Evolutionary conservation across 2,329 filamentous ascomycete species (phyloP).

Genomic region (Aspergillus jensenii): DNA sequence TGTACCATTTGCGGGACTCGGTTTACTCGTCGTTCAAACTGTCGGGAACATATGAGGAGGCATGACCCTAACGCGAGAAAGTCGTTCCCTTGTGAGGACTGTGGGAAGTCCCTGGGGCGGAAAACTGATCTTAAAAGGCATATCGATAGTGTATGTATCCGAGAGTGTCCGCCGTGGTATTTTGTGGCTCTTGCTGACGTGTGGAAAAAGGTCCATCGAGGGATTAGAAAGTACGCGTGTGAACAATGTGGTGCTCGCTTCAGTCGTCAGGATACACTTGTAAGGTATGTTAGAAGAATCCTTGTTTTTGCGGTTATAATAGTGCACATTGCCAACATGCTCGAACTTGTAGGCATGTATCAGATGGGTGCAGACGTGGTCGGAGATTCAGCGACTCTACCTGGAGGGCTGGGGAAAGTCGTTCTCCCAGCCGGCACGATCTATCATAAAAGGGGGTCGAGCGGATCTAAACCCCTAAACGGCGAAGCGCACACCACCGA

Average conservation of each 20-base stretch:
- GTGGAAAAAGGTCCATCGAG: conserved; percentile 65
- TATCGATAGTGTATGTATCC: conserved; percentile 50
- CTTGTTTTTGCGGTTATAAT: background rate
- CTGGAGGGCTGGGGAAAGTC: background rate
- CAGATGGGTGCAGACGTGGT: conserved; percentile 18
- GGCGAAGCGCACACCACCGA: background rate
- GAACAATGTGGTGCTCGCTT: conserved; percentile 70
- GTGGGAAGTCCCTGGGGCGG: conserved; percentile 74
- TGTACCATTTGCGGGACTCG: conserved; percentile 75
- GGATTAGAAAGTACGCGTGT: conserved; percentile 69
- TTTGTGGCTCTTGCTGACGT: conserved; percentile 46
- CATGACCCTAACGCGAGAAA: conserved; percentile 74
- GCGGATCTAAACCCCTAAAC: background rate
- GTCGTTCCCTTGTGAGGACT: conserved; percentile 68
- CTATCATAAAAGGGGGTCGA: background rate
- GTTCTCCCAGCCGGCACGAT: background rate
- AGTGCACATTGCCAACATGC: conserved; percentile 2
- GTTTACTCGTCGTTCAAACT: conserved; percentile 83
- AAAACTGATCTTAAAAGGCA: conserved; percentile 72
- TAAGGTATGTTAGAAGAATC: conserved; percentile 58
- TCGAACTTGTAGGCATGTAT: conserved; percentile 11
- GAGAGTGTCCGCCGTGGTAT: too few species aligned
- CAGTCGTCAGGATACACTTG: conserved; percentile 78
- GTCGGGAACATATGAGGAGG: conserved; percentile 80
- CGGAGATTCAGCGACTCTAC: conserved; percentile 1